Evolutionary conservation across 2,329 filamentous ascomycete genomes (phyloP), one percentile per base, ranked within the genome.

Genomic region (Apiospora malaysiana): DNA sequence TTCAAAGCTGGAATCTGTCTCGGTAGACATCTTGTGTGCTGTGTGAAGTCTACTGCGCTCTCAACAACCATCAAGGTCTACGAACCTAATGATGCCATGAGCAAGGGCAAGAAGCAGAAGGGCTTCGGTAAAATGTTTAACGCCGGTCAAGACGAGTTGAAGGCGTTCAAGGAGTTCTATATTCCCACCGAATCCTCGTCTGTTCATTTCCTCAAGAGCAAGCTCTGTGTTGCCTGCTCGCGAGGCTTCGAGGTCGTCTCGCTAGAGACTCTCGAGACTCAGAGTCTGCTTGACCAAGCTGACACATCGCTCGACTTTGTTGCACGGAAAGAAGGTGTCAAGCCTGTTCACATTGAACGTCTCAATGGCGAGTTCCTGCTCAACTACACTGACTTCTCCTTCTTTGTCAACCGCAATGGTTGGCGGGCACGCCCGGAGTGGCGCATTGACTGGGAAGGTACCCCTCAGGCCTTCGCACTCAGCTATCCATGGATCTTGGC

Each of bases 1-100:
- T 99, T 99, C 90, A 97, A 97, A 83, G 93, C 94, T 23, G 96
- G 96, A 49, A 97, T 98, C 77, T 98, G 96, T 79, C 88, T 98
- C 72, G 95, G 96, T 45, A 90, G 96, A 73, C 96, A 98, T 79
- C 87, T 99, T 69, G 96, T 99, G 42, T 98, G 95, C 83, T 97
- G 94, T 76, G 96, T 98, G 78, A 98, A 97, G 85, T 97, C 94
- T 51, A 95, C 93, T 23, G 93, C 95, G 3, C 85, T 98, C 43
- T 97, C 94, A 69, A 97, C 94, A 18, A 98, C 95, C 1, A 97
- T 99, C 85, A 98, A 98, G 83, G 96, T 98, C n/a, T 98, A 94
- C 82, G 95, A 99, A 83, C 96, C 96, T 0, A 97, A 97, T 83
- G 96, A 98, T 79, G 93, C 94, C 73, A 92, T 97, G 87, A 92